Percentiles rank a stretch among this genome's conserved stretches.
Evolutionary conservation across 305 asterid genomes (phyloP).

Genomic region (Solanum hybrid): DNA sequence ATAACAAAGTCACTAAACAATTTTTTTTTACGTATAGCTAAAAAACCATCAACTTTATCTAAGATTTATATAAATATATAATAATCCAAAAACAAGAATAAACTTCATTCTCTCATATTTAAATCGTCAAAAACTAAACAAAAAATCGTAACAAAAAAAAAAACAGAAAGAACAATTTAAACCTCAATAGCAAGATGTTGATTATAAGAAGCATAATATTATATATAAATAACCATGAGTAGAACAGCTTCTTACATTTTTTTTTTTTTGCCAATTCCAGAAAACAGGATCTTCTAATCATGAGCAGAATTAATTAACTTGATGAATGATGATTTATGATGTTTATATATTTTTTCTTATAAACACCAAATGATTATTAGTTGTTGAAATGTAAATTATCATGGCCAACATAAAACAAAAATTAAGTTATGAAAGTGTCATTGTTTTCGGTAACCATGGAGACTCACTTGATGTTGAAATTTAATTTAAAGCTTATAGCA

Average conservation of each 20-base stretch:
- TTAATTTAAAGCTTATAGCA: background rate
- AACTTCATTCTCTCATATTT: background rate
- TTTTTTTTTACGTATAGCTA: background rate
- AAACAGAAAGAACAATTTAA: background rate
- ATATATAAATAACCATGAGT: background rate
- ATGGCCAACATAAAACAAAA: background rate
- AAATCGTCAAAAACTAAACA: background rate
- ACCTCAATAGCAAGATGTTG: background rate
- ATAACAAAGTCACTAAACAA: background rate
- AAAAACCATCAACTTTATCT: background rate
- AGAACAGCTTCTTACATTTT: background rate
- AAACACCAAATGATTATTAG: background rate
- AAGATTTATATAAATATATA: background rate
- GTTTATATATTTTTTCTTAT: background rate
- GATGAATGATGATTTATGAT: background rate
- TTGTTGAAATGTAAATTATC: background rate
- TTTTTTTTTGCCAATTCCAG: background rate
- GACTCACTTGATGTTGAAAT: conserved; percentile 4
- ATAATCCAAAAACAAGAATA: background rate
- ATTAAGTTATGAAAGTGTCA: background rate
- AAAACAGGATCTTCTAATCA: background rate
- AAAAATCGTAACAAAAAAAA: background rate
- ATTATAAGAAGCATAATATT: background rate
- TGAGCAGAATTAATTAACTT: background rate
- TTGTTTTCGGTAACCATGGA: conserved; percentile 3